Conservation (phyloP, 495 filamentous ascomycete species). For the Beverwykella pulmonaria region DNA sequence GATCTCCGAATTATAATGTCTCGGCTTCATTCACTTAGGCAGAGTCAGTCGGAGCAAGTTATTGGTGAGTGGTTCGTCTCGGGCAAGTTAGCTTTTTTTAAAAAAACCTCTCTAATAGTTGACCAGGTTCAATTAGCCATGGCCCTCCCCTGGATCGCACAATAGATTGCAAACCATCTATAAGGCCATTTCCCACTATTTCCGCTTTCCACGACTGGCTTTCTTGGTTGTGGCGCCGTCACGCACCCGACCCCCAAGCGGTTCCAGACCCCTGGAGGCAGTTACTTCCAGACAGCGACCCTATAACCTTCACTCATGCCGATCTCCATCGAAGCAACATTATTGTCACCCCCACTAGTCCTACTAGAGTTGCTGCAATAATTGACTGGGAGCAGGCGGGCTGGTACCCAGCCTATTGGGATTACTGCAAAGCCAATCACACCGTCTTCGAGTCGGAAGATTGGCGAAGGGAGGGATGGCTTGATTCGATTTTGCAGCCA, state of each 20-base stretch:
- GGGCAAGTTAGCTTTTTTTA: too few relatives aligned
- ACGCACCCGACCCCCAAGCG: slow-evolving; percentile 16
- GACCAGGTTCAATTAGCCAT: slow-evolving; percentile 13
- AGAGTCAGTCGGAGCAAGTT: slow-evolving; percentile 4
- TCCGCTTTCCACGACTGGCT: slow-evolving; percentile 31
- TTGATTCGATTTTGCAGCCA: too few relatives aligned
- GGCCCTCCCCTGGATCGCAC: slow-evolving; percentile 11
- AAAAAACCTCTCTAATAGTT: slow-evolving; percentile 7
- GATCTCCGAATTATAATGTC: slow-evolving; percentile 12
- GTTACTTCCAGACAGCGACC: slow-evolving; percentile 31
- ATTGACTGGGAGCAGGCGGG: slow-evolving; percentile 50
- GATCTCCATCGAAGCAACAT: slow-evolving; percentile 51
- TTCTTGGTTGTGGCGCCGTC: slow-evolving; percentile 25
- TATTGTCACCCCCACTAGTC: slow-evolving; percentile 45
- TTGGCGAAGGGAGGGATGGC: too few relatives aligned
- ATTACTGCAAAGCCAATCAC: slow-evolving; percentile 48
- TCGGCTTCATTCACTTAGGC: slow-evolving; percentile 16
- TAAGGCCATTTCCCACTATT: slow-evolving; percentile 14
- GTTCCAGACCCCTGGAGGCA: slow-evolving; percentile 29
- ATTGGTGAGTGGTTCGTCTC: slow-evolving; percentile 4
- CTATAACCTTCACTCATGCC: slow-evolving; percentile 48
- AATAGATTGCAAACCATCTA: background rate
- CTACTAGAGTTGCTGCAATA: slow-evolving; percentile 43
- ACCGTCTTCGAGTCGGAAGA: too few relatives aligned
- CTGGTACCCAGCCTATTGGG: slow-evolving; percentile 53